Base-by-base conservation (phyloP, 73 alveolate species). In the Tetrahymena elliotti region DNA sequence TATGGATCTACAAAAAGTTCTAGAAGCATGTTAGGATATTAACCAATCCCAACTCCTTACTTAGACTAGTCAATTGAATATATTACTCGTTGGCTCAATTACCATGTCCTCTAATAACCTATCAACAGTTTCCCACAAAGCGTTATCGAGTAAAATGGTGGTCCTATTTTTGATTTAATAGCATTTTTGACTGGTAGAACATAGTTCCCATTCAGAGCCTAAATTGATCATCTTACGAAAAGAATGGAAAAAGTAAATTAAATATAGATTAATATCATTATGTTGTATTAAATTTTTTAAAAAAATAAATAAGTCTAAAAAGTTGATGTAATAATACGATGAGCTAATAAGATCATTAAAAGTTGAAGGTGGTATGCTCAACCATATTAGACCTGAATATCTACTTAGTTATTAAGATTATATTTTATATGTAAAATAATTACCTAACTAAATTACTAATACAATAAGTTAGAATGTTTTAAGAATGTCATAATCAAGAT, bases 371-470 rank as follows among this genome's bases (percentile, higher is more conserved):
- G 99, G 99, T 27, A 98, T 98, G 53, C 97, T 99, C 38, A 98
- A 98, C 93, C 99, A 99, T 47, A 99, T 99, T 20, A 95, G 99
- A 83, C 99, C 99, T 22, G 99, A 99, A 97, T 99, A 98, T 93
- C 96, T 99, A 92, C 96, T 99, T 34, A 96, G 97, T 83, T 95
- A 98, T 38, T 38, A 96, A 93, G 99, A 98, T 96, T 98, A 97
- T 95, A 94, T 96, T 83, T 82, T 53, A 52, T 96, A 88, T 94
- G 53, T 96, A 4, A 96, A 96, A 88, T 53, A 96, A 33, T 33
- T 93, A 4, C 98, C 98, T 27, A 94, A 39, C 24, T 94, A 94
- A 27, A 83, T 52, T 36, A 84, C 68, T 52, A 94, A 94, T 12
- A 41, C 93, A 40, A 97, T 94, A 16, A 96, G 95, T 4, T 94